phyloP scores from a whole-genome alignment of 768 basidiomycete genomes.

The Leccinum truebloodii region DNA sequence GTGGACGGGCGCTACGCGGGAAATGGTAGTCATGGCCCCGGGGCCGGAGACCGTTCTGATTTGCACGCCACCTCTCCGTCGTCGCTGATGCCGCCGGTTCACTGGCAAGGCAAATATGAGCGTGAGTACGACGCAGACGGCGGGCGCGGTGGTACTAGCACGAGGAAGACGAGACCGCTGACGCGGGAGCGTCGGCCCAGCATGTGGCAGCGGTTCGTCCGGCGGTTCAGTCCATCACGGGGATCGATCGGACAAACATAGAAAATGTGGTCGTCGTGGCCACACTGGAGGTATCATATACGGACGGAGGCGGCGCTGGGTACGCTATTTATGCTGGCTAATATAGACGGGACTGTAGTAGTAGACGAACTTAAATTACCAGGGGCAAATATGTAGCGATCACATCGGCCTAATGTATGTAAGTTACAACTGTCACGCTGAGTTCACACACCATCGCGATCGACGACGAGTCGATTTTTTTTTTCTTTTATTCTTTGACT shows the following conservation, averaged over 20 bases:
- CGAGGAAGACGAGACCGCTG: conserved; percentile 1
- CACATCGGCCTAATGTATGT: neutral
- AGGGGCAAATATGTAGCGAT: neutral
- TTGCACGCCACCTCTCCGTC: neutral
- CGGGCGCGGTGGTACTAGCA: neutral
- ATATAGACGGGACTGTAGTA: neutral
- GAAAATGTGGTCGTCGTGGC: neutral
- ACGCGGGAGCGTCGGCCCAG: conserved; percentile 24
- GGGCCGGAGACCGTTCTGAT: conserved; percentile 10
- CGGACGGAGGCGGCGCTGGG: neutral
- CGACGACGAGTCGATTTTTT: too few relatives aligned
- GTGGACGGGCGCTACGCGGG: conserved; percentile 9
- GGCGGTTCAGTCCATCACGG: conserved; percentile 25
- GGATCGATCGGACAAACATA: conserved; percentile 23
- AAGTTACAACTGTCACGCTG: too few relatives aligned
- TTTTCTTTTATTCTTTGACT: neutral
- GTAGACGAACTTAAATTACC: neutral
- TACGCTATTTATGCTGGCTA: neutral
- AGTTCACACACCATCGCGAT: neutral
- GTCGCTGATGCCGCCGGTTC: neutral
- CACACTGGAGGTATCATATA: neutral
- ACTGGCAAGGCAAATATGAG: conserved; percentile 5
- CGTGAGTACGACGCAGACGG: neutral
- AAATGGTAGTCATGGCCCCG: conserved; percentile 4
- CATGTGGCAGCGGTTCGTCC: conserved; percentile 27